phyloP scores from a whole-genome alignment of 192 early-diverging fungal genomes.

The Gigaspora rosea region DNA sequence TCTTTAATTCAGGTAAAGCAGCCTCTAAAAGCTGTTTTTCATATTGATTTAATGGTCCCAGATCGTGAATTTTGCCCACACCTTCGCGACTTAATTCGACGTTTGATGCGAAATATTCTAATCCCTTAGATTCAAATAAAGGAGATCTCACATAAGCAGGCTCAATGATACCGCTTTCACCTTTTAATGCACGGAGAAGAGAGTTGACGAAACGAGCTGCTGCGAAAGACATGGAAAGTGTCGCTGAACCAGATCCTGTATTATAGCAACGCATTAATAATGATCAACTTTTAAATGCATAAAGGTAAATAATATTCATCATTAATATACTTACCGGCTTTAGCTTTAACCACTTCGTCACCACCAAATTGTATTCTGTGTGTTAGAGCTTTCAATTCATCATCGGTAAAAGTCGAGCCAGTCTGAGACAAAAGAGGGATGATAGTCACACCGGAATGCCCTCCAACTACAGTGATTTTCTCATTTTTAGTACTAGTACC shows the following conservation, averaged over 20 bases:
- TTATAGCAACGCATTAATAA: no score
- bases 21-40: slow-evolving; percentile 78
- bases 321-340: slow-evolving; percentile 48
- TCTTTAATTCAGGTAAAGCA: slow-evolving; percentile 81
- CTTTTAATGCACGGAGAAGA: slow-evolving; percentile 74
- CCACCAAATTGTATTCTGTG: slow-evolving; percentile 97
- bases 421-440: slow-evolving; percentile 86
- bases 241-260: slow-evolving; percentile 75
- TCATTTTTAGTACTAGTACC: slow-evolving; percentile 66
- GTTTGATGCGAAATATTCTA: slow-evolving; percentile 73
- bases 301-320: no score
- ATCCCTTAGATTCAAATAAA: slow-evolving; percentile 57
- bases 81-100: slow-evolving; percentile 77
- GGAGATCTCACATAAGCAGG: slow-evolving; percentile 79
- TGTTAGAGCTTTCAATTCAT: slow-evolving; percentile 85
- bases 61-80: slow-evolving; percentile 83
- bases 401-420: slow-evolving; percentile 70
- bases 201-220: slow-evolving; percentile 87
- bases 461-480: slow-evolving; percentile 85
- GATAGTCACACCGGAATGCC: slow-evolving; percentile 96
- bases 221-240: slow-evolving; percentile 86
- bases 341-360: slow-evolving; percentile 98
- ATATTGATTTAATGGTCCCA: slow-evolving; percentile 71
- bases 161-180: slow-evolving; percentile 80
- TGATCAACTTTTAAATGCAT: no score